Base-by-base conservation (phyloP, 2,329 filamentous ascomycete genomes). In the Diaporthe sp. region DNA sequence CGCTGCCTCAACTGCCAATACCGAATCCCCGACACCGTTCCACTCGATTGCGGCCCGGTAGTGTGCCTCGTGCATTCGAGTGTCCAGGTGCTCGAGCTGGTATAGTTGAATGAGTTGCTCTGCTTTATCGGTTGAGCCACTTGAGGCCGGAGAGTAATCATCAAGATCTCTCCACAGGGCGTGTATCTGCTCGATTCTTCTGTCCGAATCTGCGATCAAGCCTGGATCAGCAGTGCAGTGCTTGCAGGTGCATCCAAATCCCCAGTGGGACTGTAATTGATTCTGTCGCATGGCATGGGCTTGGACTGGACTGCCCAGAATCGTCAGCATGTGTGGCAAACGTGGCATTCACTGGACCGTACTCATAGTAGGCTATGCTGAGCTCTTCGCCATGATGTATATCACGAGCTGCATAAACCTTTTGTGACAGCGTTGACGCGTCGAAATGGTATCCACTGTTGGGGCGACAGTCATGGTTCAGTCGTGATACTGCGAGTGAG, bases 391-490 rank as follows among this genome's bases (percentile, higher is more conserved):
- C 62, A 39, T 15, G 2, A 13, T 25, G 3, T 10, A 74, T 74
- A 12, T 74, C 72, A 2, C 53, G 61, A 31, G 72, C 72, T 46
- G 72, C 61, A 25, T 60, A 74, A 2, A 74, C 72, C 25, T 70
- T 70, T 42, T 74, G 72, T 7, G 72, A 51, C 19, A 74, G 28
- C 1, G 62, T 70, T 1, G 72, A 22, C 9, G 53, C 39, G 39
- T 74, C 42, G n/a, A 74, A 74, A 46, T 70, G 42, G 34, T 74
- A 74, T 12, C 62, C 62, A 12, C 53, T 68, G 44, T 74, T 74
- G 6, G 72, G 72, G 6, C 72, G 72, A 58, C 61, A 74, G 31
- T 60, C 61, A 3, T 70, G 72, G 4, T 74, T 74, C 9, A 74
- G 17, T 37, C 72, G 72, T 12, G 61, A 60, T 13, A 74, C 72